Conservation (phyloP, 108 stramenopile species). For the Schizochytrium sp. region DNA sequence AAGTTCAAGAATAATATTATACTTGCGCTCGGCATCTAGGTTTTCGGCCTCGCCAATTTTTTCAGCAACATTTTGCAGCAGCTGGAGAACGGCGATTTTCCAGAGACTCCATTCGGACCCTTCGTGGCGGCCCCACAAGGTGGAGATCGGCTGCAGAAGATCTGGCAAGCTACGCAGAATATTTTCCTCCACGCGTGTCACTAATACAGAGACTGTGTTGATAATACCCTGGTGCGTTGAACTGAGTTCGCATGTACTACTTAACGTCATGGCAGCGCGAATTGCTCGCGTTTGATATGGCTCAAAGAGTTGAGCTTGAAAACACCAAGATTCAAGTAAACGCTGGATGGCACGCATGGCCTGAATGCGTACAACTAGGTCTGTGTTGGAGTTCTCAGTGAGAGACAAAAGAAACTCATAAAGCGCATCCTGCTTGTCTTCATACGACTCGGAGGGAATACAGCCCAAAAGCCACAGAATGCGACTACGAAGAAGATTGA, state of each 20-base stretch:
- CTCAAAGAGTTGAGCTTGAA: neutral
- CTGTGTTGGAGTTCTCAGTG: neutral
- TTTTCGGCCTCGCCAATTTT: slow-evolving; percentile 12
- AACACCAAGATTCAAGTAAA: slow-evolving; percentile 14
- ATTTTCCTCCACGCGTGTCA: neutral
- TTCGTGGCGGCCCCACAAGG: neutral
- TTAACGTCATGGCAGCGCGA: neutral
- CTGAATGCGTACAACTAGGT: slow-evolving; percentile 15
- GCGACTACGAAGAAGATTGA: neutral
- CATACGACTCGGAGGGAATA: neutral
- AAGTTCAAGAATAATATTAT: neutral
- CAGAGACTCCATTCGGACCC: slow-evolving; percentile 57
- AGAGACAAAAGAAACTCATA: neutral
- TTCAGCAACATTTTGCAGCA: neutral
- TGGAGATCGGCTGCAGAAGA: slow-evolving; percentile 19
- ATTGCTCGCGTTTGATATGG: slow-evolving; percentile 47
- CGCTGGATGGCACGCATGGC: neutral
- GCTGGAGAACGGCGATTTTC: slow-evolving; percentile 30
- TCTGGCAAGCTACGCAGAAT: slow-evolving; percentile 24
- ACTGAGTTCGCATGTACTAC: slow-evolving; percentile 18
- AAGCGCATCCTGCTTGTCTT: slow-evolving; percentile 21
- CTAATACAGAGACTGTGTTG: neutral
- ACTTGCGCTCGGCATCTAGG: slow-evolving; percentile 8
- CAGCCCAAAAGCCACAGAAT: slow-evolving; percentile 52
- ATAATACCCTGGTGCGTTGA: neutral